A percentile compares a stretch with the other conserved stretches of the same genome.
These are phyloP conservation scores for Zoysia matrella DNA, from an alignment of 202 grass and related monocot species.

Conservation along the genomic window DNA sequence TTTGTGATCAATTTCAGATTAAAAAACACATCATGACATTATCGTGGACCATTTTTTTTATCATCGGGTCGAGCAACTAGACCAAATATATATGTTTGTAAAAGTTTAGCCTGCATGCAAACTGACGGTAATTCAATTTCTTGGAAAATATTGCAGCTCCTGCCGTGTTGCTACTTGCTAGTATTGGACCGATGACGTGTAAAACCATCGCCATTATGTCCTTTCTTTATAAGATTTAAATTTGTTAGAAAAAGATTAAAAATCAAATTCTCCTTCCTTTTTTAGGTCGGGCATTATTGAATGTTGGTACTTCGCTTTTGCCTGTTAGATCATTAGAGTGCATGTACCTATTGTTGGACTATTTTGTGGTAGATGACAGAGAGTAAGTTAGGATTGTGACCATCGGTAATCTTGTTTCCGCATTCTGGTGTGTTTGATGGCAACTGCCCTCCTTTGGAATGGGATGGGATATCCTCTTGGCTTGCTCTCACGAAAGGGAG, in stretches of 20 bases:
- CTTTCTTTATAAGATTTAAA: not conserved
- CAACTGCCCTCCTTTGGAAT: slow-evolving; percentile 40
- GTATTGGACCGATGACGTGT: not conserved
- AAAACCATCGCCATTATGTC: not conserved
- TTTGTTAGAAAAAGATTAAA: not conserved
- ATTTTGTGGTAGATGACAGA: not conserved
- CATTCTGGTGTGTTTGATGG: slow-evolving; percentile 21
- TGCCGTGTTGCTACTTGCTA: not conserved
- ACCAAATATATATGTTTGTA: not conserved
- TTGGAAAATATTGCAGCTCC: not conserved
- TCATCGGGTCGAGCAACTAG: not conserved
- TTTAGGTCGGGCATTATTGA: not conserved
- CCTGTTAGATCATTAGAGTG: slow-evolving; percentile 11
- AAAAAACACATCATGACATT: too few species aligned
- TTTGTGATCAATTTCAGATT: too few species aligned
- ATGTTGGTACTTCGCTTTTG: not conserved
- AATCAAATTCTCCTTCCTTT: not conserved
- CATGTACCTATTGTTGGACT: not conserved
- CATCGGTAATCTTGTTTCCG: not conserved
- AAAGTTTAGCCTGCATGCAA: not conserved
- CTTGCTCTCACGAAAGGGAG: not conserved
- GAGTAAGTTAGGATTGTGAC: not conserved
- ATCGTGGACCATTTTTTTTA: not conserved
- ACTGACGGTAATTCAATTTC: not conserved
- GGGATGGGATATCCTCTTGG: slow-evolving; percentile 27